Evolutionary conservation across 768 basidiomycete species (phyloP), one percentile per base, ranked within the genome.

Genomic region (Trametes gibbosa): DNA sequence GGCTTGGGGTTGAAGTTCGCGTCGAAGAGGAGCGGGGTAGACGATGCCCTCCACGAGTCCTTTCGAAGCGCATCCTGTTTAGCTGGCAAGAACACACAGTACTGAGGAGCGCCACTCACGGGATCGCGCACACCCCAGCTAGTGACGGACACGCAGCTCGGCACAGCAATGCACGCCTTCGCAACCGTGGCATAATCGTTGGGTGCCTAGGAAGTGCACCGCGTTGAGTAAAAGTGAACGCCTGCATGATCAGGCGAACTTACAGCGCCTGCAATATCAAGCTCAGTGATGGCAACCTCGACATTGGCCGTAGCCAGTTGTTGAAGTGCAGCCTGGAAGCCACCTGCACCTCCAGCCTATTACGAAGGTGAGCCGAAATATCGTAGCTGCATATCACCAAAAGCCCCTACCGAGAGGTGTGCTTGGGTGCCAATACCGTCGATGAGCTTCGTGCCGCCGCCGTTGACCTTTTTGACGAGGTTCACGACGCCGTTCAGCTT

Each of bases 371-470:
- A 49, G 27, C 16, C 9, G 35, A 12, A 17, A 3, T 8, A 0
- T 6, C 5, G 1, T 14, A 6, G 19, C 24, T 13, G 14, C 2
- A 34, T 35, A 12, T 3, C 16, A 19, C 16, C 1, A 9, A 9
- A 19, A n/a, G 7, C 8, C 47, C 56, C 47, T 17, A 68, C 71
- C 19, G 62, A 74, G 71, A 55, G 65, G 63, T 81, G 80, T 64
- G 73, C 73, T 61, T 81, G 79, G 16, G 80, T 77, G 49, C 80
- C 80, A 61, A 81, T 76, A 59, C 78, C 80, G 56, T 82, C 79
- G 65, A 82, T 79, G 50, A 77, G 64, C 57, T 74, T 72, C 13
- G 61, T 62, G 35, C 70, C 68, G 40, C 65, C 68, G 46, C 73
- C 63, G 68, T 80, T 81, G 63, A 77, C 64, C 23, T 74, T 66